Evolutionary conservation across 2,329 filamentous ascomycete species (phyloP).

Genomic region (Penicillium sp.): DNA sequence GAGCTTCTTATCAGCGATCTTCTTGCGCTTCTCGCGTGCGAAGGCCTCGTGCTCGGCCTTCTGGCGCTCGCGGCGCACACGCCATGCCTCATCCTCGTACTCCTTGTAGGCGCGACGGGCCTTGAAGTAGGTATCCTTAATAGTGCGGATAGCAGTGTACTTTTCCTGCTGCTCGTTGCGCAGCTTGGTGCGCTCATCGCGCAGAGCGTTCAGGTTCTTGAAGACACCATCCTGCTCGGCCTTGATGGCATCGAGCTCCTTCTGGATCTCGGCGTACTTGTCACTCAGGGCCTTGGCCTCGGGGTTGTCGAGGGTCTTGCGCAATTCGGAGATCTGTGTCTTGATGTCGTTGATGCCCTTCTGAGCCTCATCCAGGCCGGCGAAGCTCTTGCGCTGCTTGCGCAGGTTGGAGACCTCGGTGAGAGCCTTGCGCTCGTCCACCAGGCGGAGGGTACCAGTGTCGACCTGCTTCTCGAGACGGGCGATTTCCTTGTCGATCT

Average conservation of each 20-base stretch:
- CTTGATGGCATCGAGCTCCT: constrained; percentile 86
- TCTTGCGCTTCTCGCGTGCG: constrained; percentile 50
- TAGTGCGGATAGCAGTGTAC: constrained; percentile 73
- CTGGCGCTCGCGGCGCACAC: constrained; percentile 71
- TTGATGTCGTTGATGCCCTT: constrained; percentile 87
- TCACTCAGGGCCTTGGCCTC: constrained; percentile 86
- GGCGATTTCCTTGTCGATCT: constrained; percentile 79
- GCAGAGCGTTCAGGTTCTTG: constrained; percentile 80
- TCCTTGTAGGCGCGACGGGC: constrained; percentile 77
- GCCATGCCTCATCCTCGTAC: constrained; percentile 79
- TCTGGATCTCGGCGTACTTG: constrained; percentile 78
- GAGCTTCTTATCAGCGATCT: constrained; percentile 54
- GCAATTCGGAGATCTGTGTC: constrained; percentile 81
- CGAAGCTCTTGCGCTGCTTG: constrained; percentile 89
- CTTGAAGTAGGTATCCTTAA: constrained; percentile 86
- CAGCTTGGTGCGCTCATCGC: constrained; percentile 80
- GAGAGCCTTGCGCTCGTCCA: constrained; percentile 94
- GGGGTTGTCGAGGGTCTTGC: constrained; percentile 85
- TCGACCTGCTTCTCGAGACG: constrained; percentile 82
- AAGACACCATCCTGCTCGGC: constrained; percentile 86
- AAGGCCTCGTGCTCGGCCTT: constrained; percentile 69
- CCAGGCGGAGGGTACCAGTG: constrained; percentile 85
- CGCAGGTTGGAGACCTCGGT: constrained; percentile 76
- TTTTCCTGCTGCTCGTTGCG: constrained; percentile 85
- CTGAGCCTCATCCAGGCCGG: constrained; percentile 76